A percentile compares a stretch with the other conserved stretches of the same genome.
phyloP scores from a whole-genome alignment of 2,329 filamentous ascomycete species.

The Sclerotinia spermophila region DNA sequence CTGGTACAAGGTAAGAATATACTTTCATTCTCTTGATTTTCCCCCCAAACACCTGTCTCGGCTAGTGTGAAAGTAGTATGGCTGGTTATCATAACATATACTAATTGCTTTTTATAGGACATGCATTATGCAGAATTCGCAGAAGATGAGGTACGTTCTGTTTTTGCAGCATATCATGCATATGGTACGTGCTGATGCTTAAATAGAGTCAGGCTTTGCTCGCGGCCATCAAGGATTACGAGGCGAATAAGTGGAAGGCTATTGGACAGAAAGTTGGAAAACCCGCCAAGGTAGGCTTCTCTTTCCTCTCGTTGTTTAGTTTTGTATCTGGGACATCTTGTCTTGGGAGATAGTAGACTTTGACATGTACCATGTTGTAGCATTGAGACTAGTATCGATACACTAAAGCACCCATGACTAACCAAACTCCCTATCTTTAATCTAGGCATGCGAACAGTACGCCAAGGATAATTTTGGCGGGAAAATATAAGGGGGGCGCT shows the following conservation, averaged over 20 bases:
- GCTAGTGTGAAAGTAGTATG: neutral
- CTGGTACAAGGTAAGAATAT: constrained; percentile 80
- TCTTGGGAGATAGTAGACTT: neutral
- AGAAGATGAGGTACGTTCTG: constrained; percentile 76
- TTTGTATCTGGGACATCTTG: neutral
- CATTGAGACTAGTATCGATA: neutral
- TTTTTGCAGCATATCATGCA: constrained; percentile 5
- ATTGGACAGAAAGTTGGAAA: constrained; percentile 97
- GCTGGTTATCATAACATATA: neutral
- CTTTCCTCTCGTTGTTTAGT: neutral
- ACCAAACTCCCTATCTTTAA: neutral
- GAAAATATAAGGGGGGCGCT: constrained; percentile 26
- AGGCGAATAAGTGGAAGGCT: constrained; percentile 97
- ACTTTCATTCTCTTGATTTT: neutral
- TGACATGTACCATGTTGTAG: neutral
- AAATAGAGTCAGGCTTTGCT: constrained; percentile 57
- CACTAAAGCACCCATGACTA: neutral
- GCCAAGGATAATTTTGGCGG: constrained; percentile 82
- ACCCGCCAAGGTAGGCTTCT: constrained; percentile 73
- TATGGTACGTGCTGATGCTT: constrained; percentile 31
- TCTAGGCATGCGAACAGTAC: constrained; percentile 81
- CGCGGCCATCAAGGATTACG: constrained; percentile 96
- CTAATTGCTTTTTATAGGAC: constrained; percentile 58
- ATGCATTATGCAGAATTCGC: constrained; percentile 99
- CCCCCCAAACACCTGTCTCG: constrained; percentile 14